A percentile compares a stretch with the other conserved stretches of the same genome.
These are phyloP conservation scores for Phytophthora syringae DNA, from an alignment of 352 stramenopile species.

Conservation along the genomic window DNA sequence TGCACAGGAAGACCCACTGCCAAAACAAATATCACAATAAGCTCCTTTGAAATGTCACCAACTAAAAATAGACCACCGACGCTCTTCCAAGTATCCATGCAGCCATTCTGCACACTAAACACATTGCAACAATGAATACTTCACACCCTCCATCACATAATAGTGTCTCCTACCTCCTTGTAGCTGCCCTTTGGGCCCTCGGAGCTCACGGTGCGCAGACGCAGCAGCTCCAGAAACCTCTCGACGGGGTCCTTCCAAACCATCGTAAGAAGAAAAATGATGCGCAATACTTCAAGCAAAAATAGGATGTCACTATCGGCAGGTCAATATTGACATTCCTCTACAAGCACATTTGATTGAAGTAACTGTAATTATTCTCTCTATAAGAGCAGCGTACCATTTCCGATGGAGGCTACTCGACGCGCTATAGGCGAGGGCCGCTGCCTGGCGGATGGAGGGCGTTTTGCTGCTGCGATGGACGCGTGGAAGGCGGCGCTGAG, in stretches of 20 bases:
- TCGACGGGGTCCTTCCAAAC: conserved; percentile 44
- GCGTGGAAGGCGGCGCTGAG: conserved; percentile 62
- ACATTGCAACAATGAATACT: background rate
- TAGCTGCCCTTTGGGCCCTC: conserved; percentile 77
- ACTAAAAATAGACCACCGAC: too few species aligned
- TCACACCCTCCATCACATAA: too few species aligned
- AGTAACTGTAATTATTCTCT: background rate
- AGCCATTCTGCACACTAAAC: conserved; percentile 76
- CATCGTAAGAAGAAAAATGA: conserved; percentile 6
- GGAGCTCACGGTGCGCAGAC: conserved; percentile 80
- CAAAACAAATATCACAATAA: background rate
- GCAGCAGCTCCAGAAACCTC: conserved; percentile 82
- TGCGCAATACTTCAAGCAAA: conserved; percentile 13
- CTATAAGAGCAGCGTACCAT: background rate
- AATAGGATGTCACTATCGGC: background rate
- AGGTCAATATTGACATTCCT: background rate
- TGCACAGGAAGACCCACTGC: conserved; percentile 53
- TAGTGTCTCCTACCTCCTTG: conserved; percentile 42
- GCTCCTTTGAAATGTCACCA: background rate
- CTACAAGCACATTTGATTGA: conserved; percentile 3
- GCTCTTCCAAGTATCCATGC: conserved; percentile 52
- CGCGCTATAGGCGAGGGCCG: conserved; percentile 50
- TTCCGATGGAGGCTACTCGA: conserved; percentile 40
- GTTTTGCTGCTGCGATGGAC: conserved; percentile 39
- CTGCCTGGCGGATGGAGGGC: conserved; percentile 38